Conservation (phyloP, 495 filamentous ascomycete genomes). For the Chaetomium fimeti region DNA sequence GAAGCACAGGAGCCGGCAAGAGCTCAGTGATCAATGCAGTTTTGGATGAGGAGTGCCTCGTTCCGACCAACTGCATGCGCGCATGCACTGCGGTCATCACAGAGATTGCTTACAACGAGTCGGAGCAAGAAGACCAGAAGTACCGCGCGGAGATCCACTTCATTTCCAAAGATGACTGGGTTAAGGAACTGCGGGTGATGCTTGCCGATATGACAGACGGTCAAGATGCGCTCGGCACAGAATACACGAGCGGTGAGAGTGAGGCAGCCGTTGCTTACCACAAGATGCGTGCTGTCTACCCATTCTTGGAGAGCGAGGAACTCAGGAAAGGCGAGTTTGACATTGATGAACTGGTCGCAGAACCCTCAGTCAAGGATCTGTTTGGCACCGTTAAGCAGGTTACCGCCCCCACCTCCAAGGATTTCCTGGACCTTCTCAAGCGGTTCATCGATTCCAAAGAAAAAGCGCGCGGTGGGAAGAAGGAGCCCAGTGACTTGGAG, state of each 20-base stretch:
- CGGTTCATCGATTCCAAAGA: conserved; percentile 41
- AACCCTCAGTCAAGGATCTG: conserved; percentile 40
- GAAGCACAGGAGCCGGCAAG: conserved; percentile 60
- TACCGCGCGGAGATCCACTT: conserved; percentile 66
- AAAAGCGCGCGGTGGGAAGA: conserved; percentile 11
- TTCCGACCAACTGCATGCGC: conserved; percentile 44
- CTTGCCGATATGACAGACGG: conserved; percentile 52
- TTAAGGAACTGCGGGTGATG: conserved; percentile 51
- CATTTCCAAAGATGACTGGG: conserved; percentile 59
- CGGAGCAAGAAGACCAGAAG: conserved; percentile 38
- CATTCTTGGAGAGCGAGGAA: conserved; percentile 49
- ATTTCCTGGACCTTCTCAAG: conserved; percentile 31
- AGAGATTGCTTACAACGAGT: conserved; percentile 61
- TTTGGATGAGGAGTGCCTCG: conserved; percentile 51
- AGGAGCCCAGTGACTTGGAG: conserved; percentile 44
- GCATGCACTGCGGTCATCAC: conserved; percentile 68
- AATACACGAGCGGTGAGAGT: conserved; percentile 43
- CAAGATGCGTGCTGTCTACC: conserved; percentile 67
- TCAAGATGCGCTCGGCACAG: conserved; percentile 36
- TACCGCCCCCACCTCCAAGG: conserved; percentile 30
- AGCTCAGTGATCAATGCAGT: conserved; percentile 61
- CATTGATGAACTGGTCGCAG: conserved; percentile 40
- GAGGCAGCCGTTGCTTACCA: conserved; percentile 60
- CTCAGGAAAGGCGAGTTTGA: conserved; percentile 39
- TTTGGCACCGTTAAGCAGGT: conserved; percentile 52